Percentiles rank a stretch among this genome's conserved stretches.
These are phyloP conservation scores for Lotmaria passim DNA, from an alignment of 208 protist genomes.

Conservation along the genomic window DNA sequence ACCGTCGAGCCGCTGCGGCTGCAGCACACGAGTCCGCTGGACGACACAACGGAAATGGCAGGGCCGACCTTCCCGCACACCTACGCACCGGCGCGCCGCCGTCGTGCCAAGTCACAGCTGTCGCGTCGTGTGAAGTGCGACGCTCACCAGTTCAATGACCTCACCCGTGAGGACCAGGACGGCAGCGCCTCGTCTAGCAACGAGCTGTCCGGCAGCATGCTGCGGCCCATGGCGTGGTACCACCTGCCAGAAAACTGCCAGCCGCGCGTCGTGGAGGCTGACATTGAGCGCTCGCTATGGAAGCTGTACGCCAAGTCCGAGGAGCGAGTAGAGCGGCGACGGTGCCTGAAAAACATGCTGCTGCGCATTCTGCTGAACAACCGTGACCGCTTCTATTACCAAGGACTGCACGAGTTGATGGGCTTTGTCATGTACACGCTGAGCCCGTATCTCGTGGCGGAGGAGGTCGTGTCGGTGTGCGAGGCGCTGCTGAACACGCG, in stretches of 20 bases:
- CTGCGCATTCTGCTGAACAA: constrained; percentile 63
- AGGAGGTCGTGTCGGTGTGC: constrained; percentile 68
- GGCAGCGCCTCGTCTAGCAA: constrained; percentile 2
- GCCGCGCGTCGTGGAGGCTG: constrained; percentile 70
- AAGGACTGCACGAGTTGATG: constrained; percentile 88
- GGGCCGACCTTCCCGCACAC: neutral
- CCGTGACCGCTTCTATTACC: constrained; percentile 75
- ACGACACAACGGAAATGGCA: neutral
- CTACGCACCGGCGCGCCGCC: constrained; percentile 13
- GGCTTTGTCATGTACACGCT: constrained; percentile 83
- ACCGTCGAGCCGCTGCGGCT: constrained; percentile 6
- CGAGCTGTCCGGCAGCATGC: constrained; percentile 6
- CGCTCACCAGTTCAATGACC: neutral
- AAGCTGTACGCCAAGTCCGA: constrained; percentile 58
- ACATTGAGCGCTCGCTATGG: constrained; percentile 85
- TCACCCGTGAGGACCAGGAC: constrained; percentile 2
- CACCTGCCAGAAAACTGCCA: constrained; percentile 80
- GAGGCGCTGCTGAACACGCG: constrained; percentile 60
- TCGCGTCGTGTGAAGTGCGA: constrained; percentile 40
- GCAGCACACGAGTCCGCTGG: neutral
- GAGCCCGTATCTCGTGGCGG: constrained; percentile 33
- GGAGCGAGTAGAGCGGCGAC: constrained; percentile 55
- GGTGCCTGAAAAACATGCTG: constrained; percentile 54
- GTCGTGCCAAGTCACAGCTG: constrained; percentile 36
- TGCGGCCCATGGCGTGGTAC: constrained; percentile 26